Conservation (phyloP, 306 rosid genomes). For the Quercus rubra region DNA sequence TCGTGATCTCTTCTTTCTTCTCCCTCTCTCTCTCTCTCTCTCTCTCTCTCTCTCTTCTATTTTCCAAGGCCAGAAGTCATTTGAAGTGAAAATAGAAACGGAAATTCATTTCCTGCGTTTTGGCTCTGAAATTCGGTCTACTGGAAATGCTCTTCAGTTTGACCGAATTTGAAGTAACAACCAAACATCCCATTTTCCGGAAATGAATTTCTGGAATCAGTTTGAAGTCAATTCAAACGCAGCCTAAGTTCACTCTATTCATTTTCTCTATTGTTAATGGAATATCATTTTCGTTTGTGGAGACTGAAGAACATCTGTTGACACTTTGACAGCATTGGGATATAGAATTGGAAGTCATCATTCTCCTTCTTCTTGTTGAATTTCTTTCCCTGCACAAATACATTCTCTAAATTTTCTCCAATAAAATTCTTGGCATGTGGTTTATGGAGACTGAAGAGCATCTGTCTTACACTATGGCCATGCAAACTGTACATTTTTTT, state of each 20-base stretch:
- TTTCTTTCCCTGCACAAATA: not conserved
- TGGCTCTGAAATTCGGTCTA: too few relatives aligned
- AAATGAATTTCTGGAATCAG: too few relatives aligned
- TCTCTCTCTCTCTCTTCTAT: too few relatives aligned
- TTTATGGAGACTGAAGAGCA: slow-evolving; percentile 13
- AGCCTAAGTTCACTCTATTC: not conserved
- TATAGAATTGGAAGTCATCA: not conserved
- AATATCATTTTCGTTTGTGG: not conserved
- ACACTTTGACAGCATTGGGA: not conserved
- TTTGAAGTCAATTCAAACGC: too few relatives aligned
- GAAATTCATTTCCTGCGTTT: too few relatives aligned
- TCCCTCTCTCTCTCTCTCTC: too few relatives aligned
- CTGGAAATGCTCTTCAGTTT: too few relatives aligned
- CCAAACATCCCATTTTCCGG: too few relatives aligned
- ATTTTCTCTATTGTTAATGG: not conserved
- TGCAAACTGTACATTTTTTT: not conserved
- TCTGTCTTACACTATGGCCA: not conserved
- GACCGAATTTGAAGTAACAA: too few relatives aligned
- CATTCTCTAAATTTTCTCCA: not conserved
- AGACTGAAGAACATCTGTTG: not conserved
- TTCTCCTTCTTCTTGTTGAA: not conserved
- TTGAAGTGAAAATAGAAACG: too few relatives aligned
- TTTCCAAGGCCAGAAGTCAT: too few relatives aligned
- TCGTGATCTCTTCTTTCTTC: too few relatives aligned
- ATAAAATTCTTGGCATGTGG: not conserved